Conservation (phyloP, 257 asterid species). For the Ligustrum vulgare region DNA sequence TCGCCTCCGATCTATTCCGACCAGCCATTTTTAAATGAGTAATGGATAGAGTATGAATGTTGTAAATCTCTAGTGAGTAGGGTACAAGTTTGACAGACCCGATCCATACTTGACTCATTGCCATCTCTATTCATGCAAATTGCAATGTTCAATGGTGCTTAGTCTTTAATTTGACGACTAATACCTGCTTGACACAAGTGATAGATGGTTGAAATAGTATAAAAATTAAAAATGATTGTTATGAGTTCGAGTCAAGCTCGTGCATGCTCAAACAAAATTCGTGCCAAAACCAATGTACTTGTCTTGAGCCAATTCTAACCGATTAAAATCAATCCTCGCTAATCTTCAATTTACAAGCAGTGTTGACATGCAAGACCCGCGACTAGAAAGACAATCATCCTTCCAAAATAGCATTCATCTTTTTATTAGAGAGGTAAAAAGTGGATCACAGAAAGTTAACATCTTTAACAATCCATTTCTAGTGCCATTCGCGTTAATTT, state of each 20-base stretch:
- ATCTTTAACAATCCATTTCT: neutral
- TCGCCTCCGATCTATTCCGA: no score
- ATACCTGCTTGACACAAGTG: neutral
- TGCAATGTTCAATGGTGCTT: neutral
- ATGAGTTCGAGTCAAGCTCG: neutral
- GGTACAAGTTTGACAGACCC: no score
- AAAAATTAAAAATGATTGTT: neutral
- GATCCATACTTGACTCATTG: no score
- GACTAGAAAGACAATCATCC: neutral
- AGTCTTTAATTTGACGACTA: neutral
- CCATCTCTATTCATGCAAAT: no score
- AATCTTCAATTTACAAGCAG: neutral
- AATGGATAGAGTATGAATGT: no score
- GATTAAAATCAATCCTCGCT: no score
- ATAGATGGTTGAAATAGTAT: neutral
- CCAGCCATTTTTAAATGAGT: no score
- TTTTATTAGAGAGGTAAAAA: neutral
- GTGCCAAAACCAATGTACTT: neutral
- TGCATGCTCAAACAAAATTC: neutral
- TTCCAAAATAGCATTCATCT: neutral
- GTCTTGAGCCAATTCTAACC: neutral
- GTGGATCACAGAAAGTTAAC: neutral
- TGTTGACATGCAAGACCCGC: neutral
- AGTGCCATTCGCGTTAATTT: neutral
- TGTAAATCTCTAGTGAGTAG: no score